Evolutionary conservation across 192 early-diverging fungal genomes (phyloP), one percentile per base, ranked within the genome.

Genomic region (Linnemannia zychae): DNA sequence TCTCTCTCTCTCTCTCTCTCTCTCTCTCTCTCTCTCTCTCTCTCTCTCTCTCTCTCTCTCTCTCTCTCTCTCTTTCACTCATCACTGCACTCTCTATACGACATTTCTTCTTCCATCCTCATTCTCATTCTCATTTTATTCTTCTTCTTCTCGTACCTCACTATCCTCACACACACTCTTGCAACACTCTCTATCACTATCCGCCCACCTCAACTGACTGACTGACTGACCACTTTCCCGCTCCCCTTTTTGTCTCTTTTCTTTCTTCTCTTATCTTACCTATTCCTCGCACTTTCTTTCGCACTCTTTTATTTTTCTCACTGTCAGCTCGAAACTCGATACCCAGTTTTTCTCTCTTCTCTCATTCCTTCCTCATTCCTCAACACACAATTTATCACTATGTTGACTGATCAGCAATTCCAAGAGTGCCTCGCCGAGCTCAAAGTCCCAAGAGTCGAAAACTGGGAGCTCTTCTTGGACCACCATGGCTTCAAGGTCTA

Each of bases 401-500:
- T 85, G 83, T 53, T 85, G 24, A 57, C 83, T 18, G 83, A 85
- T 85, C 83, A 79, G 37, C 83, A 79, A 47, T 85, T 85, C 63
- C 73, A 85, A 37, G 77, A 79, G 20, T 85, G 83, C 49, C 78
- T 85, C 22, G 72, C 72, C 3, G 83, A 85, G 77, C 37, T 85
- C 49, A 57, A 75, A 31, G 63, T 67, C 17, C 83, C 83, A n/a
- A 71, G 72, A 34, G 83, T 87, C 20, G 76, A 76, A 18, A 72
- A 73, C 67, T 90, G 89, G 89, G 80, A 87, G 47, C 77, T 80
- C 49, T 88, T 87, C 71, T 66, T 88, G 24, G 84, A 90, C 38
- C 84, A 78, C 7, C 77, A 85, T 17, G 81, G 86, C 60, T 90
- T 90, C 67, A 76, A 76, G 46, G 82, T 90, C 69, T 90, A 88